Conservation (phyloP, 2,329 filamentous ascomycete species). For the Xylaria multiplex region DNA sequence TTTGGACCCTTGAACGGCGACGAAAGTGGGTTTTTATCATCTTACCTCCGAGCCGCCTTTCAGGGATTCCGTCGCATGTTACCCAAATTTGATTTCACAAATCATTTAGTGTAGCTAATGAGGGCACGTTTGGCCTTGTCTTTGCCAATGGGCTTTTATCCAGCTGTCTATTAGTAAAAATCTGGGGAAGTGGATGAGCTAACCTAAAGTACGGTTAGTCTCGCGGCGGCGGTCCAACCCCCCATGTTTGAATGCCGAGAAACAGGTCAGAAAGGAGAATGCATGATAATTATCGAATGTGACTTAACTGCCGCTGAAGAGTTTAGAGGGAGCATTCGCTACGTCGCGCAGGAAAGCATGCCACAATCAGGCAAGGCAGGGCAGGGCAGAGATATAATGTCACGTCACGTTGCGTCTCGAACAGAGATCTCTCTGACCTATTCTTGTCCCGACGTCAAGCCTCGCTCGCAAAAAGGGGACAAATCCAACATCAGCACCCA, state of each 20-base stretch:
- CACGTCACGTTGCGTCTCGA: conserved; percentile 21
- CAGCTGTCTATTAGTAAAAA: conserved; percentile 26
- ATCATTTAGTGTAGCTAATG: not conserved
- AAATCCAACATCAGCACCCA: conserved; percentile 1
- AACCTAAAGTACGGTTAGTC: conserved; percentile 22
- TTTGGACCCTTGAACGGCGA: conserved; percentile 5
- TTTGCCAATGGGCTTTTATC: not conserved
- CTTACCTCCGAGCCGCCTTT: conserved; percentile 15
- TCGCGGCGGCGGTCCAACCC: not conserved
- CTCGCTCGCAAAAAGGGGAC: conserved; percentile 23
- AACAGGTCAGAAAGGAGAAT: not conserved
- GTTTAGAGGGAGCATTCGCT: not conserved
- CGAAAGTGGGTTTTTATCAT: conserved; percentile 15
- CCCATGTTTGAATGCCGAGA: conserved; percentile 27
- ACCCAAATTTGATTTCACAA: conserved; percentile 12
- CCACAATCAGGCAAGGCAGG: conserved; percentile 11
- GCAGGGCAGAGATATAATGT: conserved; percentile 7
- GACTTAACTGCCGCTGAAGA: not conserved
- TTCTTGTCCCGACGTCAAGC: conserved; percentile 18
- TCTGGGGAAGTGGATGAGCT: conserved; percentile 33
- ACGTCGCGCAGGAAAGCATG: not conserved
- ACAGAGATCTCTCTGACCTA: conserved; percentile 11
- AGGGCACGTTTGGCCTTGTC: not conserved
- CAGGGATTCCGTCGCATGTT: conserved; percentile 16
- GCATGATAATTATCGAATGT: conserved; percentile 2